These are phyloP conservation scores for Diaporthe sp. DNA, from an alignment of 2,329 filamentous ascomycete species.

Conservation along the genomic window DNA sequence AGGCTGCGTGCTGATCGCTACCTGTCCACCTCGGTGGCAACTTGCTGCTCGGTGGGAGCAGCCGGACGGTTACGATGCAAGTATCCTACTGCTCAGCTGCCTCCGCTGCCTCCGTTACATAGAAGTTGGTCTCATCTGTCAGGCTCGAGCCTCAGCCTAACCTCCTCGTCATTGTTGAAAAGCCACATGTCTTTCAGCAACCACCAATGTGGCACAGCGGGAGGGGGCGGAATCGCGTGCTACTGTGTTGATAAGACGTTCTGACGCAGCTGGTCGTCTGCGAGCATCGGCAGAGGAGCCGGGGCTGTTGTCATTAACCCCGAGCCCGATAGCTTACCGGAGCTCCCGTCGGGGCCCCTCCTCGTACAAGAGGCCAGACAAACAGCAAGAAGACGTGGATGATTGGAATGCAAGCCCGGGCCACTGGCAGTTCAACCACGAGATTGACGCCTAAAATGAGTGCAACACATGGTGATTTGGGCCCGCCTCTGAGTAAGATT, in stretches of 20 bases:
- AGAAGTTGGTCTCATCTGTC: not conserved
- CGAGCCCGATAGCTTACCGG: constrained; percentile 32
- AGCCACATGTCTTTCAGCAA: constrained; percentile 5
- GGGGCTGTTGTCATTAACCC: constrained; percentile 9
- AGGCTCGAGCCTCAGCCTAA: constrained; percentile 2
- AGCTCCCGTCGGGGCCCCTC: not conserved
- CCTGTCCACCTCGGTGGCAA: constrained; percentile 21
- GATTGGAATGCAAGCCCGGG: not conserved
- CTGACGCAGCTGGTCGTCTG: constrained; percentile 17
- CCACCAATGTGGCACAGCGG: not conserved
- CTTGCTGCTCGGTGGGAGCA: not conserved
- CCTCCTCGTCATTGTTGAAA: not conserved
- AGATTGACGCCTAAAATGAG: not conserved
- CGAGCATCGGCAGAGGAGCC: constrained; percentile 33
- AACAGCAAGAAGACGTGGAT: not conserved
- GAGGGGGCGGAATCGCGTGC: not conserved
- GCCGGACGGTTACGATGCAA: not conserved
- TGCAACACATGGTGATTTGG: not conserved
- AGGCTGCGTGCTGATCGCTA: not conserved
- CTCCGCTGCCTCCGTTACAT: constrained; percentile 11
- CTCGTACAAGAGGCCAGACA: not conserved
- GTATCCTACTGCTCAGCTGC: not conserved
- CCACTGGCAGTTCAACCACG: not conserved
- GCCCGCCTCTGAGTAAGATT: not conserved
- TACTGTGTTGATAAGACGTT: constrained; percentile 4